Conservation (phyloP, 345 rosid species). For the Lagerstroemia speciosa region DNA sequence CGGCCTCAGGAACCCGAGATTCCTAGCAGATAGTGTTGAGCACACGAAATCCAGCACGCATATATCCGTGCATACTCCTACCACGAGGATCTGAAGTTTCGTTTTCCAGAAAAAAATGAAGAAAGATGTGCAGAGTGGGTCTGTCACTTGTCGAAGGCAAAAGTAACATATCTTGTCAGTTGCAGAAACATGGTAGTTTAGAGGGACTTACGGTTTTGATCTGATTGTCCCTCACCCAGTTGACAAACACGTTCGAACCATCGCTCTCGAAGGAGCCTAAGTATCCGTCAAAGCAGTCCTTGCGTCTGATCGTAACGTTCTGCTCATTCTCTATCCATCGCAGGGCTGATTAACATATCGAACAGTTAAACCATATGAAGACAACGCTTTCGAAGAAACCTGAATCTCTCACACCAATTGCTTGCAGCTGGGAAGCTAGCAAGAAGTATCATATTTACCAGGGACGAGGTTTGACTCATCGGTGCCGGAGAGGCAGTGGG, state of each 20-base stretch:
- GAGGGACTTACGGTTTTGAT: conserved; percentile 28
- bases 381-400: background rate
- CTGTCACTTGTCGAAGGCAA: background rate
- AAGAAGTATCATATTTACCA: conserved; percentile 9
- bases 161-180: background rate
- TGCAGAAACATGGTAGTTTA: background rate
- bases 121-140: background rate
- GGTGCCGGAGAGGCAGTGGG: conserved; percentile 31
- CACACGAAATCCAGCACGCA: conserved; percentile 59
- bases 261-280: conserved; percentile 42
- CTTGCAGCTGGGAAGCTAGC: background rate
- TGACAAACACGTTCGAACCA: conserved; percentile 39
- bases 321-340: conserved; percentile 40
- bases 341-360: conserved; percentile 19
- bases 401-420: background rate
- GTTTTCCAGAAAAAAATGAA: background rate
- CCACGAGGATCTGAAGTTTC: conserved; percentile 34
- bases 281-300: conserved; percentile 47
- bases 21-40: conserved; percentile 45
- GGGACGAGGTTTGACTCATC: conserved; percentile 33
- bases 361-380: background rate
- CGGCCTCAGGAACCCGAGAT: conserved; percentile 36
- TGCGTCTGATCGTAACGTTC: conserved; percentile 33
- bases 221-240: conserved; percentile 37
- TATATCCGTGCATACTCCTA: conserved; percentile 52